Evolutionary conservation across 2,329 filamentous ascomycete species (phyloP).

Genomic region (Cladophialophora bantiana): DNA sequence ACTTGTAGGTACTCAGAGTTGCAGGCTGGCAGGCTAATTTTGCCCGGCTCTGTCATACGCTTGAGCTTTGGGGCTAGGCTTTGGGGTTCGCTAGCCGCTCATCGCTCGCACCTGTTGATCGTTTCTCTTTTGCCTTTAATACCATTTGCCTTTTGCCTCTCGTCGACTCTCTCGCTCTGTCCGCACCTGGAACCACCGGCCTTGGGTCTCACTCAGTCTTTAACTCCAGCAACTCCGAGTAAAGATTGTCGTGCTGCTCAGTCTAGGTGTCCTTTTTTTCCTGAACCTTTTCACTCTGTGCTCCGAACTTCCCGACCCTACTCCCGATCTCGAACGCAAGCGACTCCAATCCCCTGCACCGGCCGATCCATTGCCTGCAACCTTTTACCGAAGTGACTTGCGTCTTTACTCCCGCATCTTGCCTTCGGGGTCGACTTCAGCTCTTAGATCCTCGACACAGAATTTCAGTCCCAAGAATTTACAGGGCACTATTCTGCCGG

Average conservation of each 20-base stretch:
- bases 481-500: neutral
- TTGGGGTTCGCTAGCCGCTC: neutral
- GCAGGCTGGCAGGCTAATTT: conserved; percentile 18
- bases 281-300: neutral
- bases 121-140: conserved; percentile 16
- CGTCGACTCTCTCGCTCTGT: neutral
- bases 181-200: conserved; percentile 6
- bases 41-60: conserved; percentile 3
- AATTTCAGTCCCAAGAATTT: neutral
- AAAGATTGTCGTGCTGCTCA: conserved; percentile 3
- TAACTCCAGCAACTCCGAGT: neutral
- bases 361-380: conserved; percentile 10
- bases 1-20: neutral
- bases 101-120: conserved; percentile 18
- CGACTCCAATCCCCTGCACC: conserved; percentile 9
- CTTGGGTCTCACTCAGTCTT: neutral
- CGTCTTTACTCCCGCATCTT: conserved; percentile 5
- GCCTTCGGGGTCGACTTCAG: neutral
- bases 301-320: conserved; percentile 9
- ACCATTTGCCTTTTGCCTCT: conserved; percentile 1
- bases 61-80: neutral
- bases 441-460: neutral
- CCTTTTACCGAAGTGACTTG: conserved; percentile 10
- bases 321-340: conserved; percentile 8
- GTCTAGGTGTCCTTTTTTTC: neutral